phyloP scores from a whole-genome alignment of 352 stramenopile species.

The Phytophthora gonapodyides region DNA sequence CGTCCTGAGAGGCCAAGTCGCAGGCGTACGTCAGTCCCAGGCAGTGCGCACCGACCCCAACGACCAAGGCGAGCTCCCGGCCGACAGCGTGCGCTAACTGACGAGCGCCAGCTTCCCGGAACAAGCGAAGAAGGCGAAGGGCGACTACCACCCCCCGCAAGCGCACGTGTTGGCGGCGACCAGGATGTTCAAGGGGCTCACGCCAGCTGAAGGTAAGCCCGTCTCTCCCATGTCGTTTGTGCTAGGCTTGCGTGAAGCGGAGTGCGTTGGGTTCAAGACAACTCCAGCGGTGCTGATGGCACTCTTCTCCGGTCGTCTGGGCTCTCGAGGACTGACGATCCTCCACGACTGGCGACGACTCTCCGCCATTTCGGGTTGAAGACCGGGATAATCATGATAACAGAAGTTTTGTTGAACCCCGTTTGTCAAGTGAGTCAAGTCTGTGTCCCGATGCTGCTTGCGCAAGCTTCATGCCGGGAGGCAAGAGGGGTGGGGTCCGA shows the following conservation, averaged over 20 bases:
- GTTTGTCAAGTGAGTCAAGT: conserved; percentile 8
- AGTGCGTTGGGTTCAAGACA: conserved; percentile 9
- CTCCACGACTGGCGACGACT: too few relatives aligned
- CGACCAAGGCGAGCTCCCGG: conserved; percentile 7
- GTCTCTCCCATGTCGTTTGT: conserved; percentile 19
- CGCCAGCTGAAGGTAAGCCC: conserved; percentile 12
- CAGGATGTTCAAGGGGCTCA: conserved; percentile 9
- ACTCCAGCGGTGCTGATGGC: conserved; percentile 17
- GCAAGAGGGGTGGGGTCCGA: not conserved
- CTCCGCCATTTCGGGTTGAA: too few relatives aligned
- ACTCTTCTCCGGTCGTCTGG: conserved; percentile 18
- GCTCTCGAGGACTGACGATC: conserved; percentile 9
- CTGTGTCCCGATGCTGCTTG: not conserved
- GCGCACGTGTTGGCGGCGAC: conserved; percentile 9
- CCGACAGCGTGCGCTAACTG: not conserved
- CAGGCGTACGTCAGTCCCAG: not conserved
- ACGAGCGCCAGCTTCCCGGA: too few relatives aligned
- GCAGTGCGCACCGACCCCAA: conserved; percentile 2
- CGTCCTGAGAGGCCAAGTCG: too few relatives aligned
- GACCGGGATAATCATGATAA: conserved; percentile 10
- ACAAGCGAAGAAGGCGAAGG: not conserved
- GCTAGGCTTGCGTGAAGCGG: conserved; percentile 10
- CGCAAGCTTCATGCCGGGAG: not conserved
- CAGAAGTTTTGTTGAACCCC: not conserved
- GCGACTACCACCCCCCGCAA: conserved; percentile 16